Evolutionary conservation across 2,329 filamentous ascomycete species (phyloP).

Genomic region (Aspergillus sp.): DNA sequence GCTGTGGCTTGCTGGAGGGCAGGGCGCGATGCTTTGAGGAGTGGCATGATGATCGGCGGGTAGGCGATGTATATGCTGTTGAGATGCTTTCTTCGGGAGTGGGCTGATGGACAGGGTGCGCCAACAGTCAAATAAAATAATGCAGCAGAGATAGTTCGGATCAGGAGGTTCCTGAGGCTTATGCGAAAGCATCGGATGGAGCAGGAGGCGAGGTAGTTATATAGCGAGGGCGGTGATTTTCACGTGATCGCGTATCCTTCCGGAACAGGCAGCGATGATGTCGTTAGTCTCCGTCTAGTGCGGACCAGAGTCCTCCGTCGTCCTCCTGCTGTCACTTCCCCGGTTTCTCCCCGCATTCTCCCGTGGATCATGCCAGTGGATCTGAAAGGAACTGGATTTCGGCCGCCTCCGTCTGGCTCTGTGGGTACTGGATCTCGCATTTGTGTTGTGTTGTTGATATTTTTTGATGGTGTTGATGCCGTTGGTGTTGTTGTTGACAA

Average conservation of each 20-base stretch:
- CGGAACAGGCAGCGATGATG: not conserved
- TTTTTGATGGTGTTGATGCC: not conserved
- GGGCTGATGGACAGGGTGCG: not conserved
- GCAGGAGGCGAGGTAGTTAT: not conserved
- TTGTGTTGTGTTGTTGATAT: too few species aligned
- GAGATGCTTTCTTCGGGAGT: not conserved
- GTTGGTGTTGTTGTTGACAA: too few species aligned
- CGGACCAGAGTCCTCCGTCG: constrained; percentile 18
- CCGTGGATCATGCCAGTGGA: not conserved
- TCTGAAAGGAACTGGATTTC: too few species aligned
- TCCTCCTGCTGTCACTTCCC: not conserved
- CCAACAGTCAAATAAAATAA: too few species aligned
- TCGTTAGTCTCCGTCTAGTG: not conserved
- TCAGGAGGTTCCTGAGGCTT: not conserved
- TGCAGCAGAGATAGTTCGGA: not conserved
- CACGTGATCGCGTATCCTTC: constrained; percentile 1
- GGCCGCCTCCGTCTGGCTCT: not conserved
- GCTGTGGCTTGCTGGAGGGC: not conserved
- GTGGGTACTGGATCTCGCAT: too few species aligned
- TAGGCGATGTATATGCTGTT: not conserved
- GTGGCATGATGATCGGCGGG: not conserved
- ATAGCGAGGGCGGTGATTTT: not conserved
- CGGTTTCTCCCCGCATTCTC: constrained; percentile 2
- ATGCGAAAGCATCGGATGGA: not conserved
- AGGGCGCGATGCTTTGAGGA: not conserved